Percentiles rank a stretch among this genome's conserved stretches.
phyloP scores from a whole-genome alignment of 2,329 filamentous ascomycete genomes.

The Cadophora gregata region DNA sequence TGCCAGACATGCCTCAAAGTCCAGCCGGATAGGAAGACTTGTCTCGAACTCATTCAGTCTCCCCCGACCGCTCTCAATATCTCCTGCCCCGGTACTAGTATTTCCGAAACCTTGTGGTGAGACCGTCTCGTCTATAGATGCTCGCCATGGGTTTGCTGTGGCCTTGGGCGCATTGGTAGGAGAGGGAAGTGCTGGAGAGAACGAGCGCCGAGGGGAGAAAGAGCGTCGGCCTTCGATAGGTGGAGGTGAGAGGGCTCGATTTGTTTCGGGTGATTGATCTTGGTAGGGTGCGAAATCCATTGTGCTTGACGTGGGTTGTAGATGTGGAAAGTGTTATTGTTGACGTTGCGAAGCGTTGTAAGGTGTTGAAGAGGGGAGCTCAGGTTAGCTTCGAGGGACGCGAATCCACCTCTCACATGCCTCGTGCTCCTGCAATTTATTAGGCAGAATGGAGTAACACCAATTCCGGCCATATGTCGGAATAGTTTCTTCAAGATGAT shows the following conservation, averaged over 20 bases:
- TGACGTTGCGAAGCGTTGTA: background rate
- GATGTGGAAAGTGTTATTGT: constrained; percentile 10
- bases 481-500: background rate
- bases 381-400: constrained; percentile 13
- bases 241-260: constrained; percentile 79
- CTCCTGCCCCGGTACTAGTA: constrained; percentile 23
- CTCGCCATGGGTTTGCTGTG: constrained; percentile 42
- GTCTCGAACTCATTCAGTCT: constrained; percentile 88
- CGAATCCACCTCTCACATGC: constrained; percentile 19
- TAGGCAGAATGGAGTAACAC: background rate
- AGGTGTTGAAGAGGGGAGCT: constrained; percentile 16
- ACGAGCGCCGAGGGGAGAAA: constrained; percentile 55
- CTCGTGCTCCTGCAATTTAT: constrained; percentile 18
- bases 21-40: constrained; percentile 82
- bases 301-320: constrained; percentile 32
- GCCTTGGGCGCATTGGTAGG: constrained; percentile 48
- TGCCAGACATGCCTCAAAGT: constrained; percentile 89
- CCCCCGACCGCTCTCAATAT: constrained; percentile 46
- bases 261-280: constrained; percentile 84
- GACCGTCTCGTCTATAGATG: constrained; percentile 24
- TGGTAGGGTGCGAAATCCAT: constrained; percentile 99
- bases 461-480: background rate
- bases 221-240: constrained; percentile 51
- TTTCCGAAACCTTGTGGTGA: constrained; percentile 31
- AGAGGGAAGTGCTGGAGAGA: constrained; percentile 58